Evolutionary conservation across 1,139 yeast genomes (phyloP), one percentile per base, ranked within the genome.

Genomic region (Pichia sp.): DNA sequence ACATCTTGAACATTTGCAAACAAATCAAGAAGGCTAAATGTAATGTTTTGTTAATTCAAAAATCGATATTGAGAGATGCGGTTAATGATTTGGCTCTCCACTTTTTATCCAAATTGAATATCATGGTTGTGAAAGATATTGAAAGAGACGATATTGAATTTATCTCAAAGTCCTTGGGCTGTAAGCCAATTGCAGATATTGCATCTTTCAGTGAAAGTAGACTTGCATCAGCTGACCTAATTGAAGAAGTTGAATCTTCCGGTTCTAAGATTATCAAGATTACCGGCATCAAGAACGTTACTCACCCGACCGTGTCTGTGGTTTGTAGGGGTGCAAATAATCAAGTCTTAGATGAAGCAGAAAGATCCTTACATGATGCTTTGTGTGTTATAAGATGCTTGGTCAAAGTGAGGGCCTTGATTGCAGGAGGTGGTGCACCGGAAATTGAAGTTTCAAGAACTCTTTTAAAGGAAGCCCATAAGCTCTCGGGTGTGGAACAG

Each of bases 371-470:
- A 63, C 99, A 93, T 68, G 99, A 93, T 72, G 98, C 99, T 0
- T 79, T 93, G 57, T 93, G 99, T 78, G 99, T 95, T 31, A 81
- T 95, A 56, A 85, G 98, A 70, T 93, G 99, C 75, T 77, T 93
- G 56, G 98, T 95, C 45, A 92, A 93, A 71, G 93, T 90, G 72
- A 87, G 83, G 69, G 98, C 97, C 2, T 77, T 93, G 67, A 90
- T 93, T 73, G 97, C 98, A 13, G 99, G 99, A 65, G 99, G 99
- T 62, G 99, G 99, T 63, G 98, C 99, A 5, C 97, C 98, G 49
- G 99, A 93, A 74, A 84, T 93, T 63, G 99, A 93, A 75, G 87
- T 92, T 15, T 85, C 98, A 5, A 83, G 96, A 65, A 82, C 83
- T 30, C 75, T 93, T 64, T 77, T 82, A 71, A 85, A 83, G 65